Evolutionary conservation across 2,329 filamentous ascomycete genomes (phyloP), one percentile per base, ranked within the genome.

Genomic region (Colletotrichum sp.): DNA sequence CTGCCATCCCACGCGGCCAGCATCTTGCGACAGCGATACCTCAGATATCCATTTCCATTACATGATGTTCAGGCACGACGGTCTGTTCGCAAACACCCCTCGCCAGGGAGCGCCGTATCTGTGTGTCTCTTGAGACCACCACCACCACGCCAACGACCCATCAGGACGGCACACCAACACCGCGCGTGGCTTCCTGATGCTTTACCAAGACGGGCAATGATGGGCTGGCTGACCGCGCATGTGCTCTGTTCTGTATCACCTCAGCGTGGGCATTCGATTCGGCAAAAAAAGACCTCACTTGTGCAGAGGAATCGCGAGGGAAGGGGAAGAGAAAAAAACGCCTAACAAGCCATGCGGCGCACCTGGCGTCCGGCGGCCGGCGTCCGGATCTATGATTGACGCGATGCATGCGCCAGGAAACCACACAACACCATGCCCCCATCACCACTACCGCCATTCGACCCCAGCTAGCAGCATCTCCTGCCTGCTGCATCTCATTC

Each of bases 141-240:
- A 36, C 30, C 55, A 13, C 67, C 52, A 43, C 21, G 24, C 18
- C 64, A n/a, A 59, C 65, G 18, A 24, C 30, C 13, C 48, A 16
- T 30, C 65, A n/a, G 39, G 24, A 16, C 24, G 34, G 63, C 24
- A 55, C 52, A 32, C 55, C 72, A 72, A 72, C 30, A 70, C 48
- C 43, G 8, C 15, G 28, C 71, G 21, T 30, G 30, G 43, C 18
- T 52, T 36, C 48, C 15, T 21, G 48, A 21, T 36, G 36, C 15
- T 59, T 34, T 66, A 68, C 64, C 52, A 59, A 71, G 30, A 43
- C 60, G 36, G 43, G 60, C 52, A 74, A 66, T 66, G 72, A 60
- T 28, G 13, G 66, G 67, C 60, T 74, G 43, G 64, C 70, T 68
- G 73, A 60, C 64, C 64, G 67, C 69, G 67, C 65, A 43, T 67